Base-by-base conservation (phyloP, 225 moss, liverwort and hornwort genomes). In the Pleurozium schreberi region DNA sequence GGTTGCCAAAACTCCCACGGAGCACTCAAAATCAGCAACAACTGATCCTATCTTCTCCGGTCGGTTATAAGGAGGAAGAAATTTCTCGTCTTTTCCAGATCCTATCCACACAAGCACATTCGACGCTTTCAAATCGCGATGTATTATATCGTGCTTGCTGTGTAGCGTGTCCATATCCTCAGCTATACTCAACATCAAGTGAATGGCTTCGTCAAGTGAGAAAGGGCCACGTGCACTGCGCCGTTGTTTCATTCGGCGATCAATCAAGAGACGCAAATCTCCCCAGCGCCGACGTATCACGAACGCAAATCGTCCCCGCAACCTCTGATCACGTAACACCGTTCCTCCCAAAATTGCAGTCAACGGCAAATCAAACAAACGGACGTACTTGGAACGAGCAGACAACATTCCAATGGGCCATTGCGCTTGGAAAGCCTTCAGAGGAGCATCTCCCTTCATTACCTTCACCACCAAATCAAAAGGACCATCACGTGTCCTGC, bases 31-130 rank as follows among this genome's bases (percentile, higher is more conserved):
- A 45, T 88, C 77, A 17, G 82, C 63, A 16, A 88, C 83, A 38
- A 81, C 3, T 4, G 57, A 53, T 21, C 14, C 57, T 16, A 80
- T 45, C 4, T 18, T 17, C 6, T 0, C 45, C 4, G 12, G 43
- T 59, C 1, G 18, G 1, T 28, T 1, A 33, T 4, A 2, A 49
- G 8, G 0, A 34, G 16, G 5, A 57, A 25, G 0, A 33, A 53
- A 2, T 1, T 10, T 38, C 5, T 9, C 1, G 17, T 53, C 87
- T 43, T 67, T 25, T 87, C 18, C 58, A 2, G 12, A 3, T 3
- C 25, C 47, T 33, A 42, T 57, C 57, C 42, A 87, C 8, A 87
- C 67, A 9, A 87, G 87, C 47, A 87, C 87, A 87, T 87, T 87
- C 1, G 79, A 80, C 1, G 80, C 87, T 69, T 87, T 80, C 45